Conservation (phyloP, 2,329 filamentous ascomycete species). For the Colletotrichum karsti region DNA sequence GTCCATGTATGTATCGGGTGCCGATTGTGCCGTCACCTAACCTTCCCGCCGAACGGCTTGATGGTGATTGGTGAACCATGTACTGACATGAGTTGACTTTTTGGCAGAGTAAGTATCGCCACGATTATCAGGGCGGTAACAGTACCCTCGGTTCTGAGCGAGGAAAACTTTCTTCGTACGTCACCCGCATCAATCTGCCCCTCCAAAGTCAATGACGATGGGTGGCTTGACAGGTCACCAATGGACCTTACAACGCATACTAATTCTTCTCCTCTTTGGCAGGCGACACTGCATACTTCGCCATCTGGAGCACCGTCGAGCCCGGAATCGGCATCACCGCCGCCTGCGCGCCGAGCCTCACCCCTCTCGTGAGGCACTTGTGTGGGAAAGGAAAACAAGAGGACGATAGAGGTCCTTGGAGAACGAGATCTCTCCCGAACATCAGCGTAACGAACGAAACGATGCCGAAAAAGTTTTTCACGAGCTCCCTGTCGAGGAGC, state of each 20-base stretch:
- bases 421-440: not conserved
- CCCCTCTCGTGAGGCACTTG: conserved; percentile 35
- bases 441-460: not conserved
- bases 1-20: conserved; percentile 33
- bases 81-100: not conserved
- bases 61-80: not conserved
- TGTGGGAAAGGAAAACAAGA: not conserved
- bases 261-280: not conserved
- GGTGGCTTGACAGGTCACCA: not conserved
- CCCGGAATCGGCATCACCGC: conserved; percentile 50
- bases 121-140: conserved; percentile 54
- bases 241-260: not conserved
- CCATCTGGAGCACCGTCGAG: conserved; percentile 56
- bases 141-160: conserved; percentile 42
- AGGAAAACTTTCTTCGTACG: conserved; percentile 48
- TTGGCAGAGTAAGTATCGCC: conserved; percentile 37
- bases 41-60: not conserved
- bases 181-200: not conserved
- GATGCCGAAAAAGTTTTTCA: not conserved
- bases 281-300: conserved; percentile 46
- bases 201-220: conserved; percentile 25
- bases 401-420: not conserved
- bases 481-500: not conserved
- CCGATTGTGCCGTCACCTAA: not conserved
- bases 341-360: conserved; percentile 45